Evolutionary conservation across 257 asterid species (phyloP).

Genomic region (Rubia yunnanensis): DNA sequence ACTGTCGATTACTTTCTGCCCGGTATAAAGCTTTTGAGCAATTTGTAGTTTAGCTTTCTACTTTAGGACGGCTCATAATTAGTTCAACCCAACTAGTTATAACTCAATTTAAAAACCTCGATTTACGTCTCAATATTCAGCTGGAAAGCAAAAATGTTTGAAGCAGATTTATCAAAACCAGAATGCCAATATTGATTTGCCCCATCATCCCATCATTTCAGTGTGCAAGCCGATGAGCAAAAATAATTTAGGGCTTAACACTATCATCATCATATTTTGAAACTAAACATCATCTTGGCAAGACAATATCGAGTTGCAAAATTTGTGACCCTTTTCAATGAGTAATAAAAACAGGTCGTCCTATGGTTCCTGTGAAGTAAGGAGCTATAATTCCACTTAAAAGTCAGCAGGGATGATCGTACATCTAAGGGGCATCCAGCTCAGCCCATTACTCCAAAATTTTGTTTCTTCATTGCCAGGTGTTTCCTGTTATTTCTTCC

Average conservation of each 20-base stretch:
- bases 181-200: not conserved
- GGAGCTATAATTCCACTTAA: not conserved
- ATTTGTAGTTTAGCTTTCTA: too few relatives aligned
- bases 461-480: constrained; percentile 67
- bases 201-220: not conserved
- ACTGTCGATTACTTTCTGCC: not conserved
- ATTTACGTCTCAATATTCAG: too few relatives aligned
- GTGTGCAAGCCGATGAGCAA: not conserved
- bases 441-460: constrained; percentile 48
- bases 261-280: not conserved
- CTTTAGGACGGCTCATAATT: too few relatives aligned
- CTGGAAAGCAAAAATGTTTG: too few relatives aligned
- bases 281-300: not conserved
- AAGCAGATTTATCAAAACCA: not conserved
- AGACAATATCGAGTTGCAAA: not conserved
- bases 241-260: not conserved
- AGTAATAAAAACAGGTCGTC: too few relatives aligned
- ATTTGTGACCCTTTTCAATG: not conserved
- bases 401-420: not conserved
- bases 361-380: too few relatives aligned
- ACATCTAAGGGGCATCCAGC: not conserved
- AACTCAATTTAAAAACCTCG: too few relatives aligned
- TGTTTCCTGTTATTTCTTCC: constrained; percentile 48
- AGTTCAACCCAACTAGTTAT: too few relatives aligned
- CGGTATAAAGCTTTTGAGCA: too few relatives aligned